Evolutionary conservation across 2,329 filamentous ascomycete species (phyloP).

Genomic region (Calonectria montana): DNA sequence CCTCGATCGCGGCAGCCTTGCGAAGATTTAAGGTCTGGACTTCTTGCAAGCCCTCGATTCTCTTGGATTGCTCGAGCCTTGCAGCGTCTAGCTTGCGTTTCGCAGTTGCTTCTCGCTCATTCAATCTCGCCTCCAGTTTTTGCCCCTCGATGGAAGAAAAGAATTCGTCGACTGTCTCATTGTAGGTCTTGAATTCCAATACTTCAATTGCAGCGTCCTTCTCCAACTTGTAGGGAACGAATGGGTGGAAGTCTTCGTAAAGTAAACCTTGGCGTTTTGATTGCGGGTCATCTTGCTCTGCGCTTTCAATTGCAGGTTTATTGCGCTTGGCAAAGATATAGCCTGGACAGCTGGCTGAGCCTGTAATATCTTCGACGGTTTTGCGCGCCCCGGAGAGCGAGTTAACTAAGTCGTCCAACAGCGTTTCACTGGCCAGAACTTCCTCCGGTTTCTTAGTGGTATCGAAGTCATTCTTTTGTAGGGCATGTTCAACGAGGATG

Average conservation of each 20-base stretch:
- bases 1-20: conserved; percentile 90
- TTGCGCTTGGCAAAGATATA: conserved; percentile 86
- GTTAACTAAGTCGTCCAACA: conserved; percentile 74
- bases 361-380: conserved; percentile 76
- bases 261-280: conserved; percentile 65
- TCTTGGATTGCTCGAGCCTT: conserved; percentile 82
- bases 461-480: conserved; percentile 78
- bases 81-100: conserved; percentile 89
- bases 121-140: conserved; percentile 84
- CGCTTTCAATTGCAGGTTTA: conserved; percentile 31
- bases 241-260: conserved; percentile 97
- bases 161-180: conserved; percentile 94
- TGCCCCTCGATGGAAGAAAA: conserved; percentile 97
- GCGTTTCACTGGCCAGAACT: conserved; percentile 73
- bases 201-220: conserved; percentile 74
- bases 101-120: conserved; percentile 84
- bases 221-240: conserved; percentile 83
- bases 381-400: conserved; percentile 77
- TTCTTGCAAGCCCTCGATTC: conserved; percentile 85
- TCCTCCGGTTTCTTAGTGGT: conserved; percentile 73
- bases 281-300: conserved; percentile 48
- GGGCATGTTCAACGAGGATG: conserved; percentile 86
- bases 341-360: conserved; percentile 74
- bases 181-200: conserved; percentile 85
- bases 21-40: conserved; percentile 85